These are phyloP conservation scores for Coriolopsis trogii DNA, from an alignment of 1,284 basidiomycete genomes.

Conservation along the genomic window DNA sequence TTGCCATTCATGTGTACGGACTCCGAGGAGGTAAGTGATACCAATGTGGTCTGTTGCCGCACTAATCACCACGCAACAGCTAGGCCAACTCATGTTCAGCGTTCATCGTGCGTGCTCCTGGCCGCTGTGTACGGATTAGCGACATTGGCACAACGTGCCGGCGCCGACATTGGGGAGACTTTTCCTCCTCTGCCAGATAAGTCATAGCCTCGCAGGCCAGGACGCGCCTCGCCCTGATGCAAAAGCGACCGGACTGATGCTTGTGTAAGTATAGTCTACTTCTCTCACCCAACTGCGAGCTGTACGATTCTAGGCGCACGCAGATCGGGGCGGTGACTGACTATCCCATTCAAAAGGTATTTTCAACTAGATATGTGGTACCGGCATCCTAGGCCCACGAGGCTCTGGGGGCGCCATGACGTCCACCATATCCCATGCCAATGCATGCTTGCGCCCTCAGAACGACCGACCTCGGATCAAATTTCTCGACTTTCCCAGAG, in stretches of 20 bases:
- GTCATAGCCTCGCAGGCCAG: neutral
- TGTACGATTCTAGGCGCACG: no score
- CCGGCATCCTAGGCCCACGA: no score
- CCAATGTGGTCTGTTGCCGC: no score
- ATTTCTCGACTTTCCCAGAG: no score
- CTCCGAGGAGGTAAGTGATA: neutral
- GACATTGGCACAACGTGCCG: neutral
- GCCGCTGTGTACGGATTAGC: neutral
- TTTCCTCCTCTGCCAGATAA: neutral
- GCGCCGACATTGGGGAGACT: slow-evolving; percentile 1
- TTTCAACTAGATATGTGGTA: no score
- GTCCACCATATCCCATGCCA: no score
- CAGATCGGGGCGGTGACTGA: no score
- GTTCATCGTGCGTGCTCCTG: neutral
- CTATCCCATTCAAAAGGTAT: no score
- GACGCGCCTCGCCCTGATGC: neutral
- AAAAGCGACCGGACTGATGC: neutral
- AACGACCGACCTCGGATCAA: no score
- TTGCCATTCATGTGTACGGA: neutral
- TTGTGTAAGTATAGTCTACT: neutral
- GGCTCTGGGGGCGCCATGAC: no score
- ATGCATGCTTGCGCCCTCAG: no score
- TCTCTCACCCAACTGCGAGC: no score
- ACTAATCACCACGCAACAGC: neutral
- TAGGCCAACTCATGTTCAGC: neutral